phyloP scores from a whole-genome alignment of 129 eudicot genomes.

The Solidago caesia region DNA sequence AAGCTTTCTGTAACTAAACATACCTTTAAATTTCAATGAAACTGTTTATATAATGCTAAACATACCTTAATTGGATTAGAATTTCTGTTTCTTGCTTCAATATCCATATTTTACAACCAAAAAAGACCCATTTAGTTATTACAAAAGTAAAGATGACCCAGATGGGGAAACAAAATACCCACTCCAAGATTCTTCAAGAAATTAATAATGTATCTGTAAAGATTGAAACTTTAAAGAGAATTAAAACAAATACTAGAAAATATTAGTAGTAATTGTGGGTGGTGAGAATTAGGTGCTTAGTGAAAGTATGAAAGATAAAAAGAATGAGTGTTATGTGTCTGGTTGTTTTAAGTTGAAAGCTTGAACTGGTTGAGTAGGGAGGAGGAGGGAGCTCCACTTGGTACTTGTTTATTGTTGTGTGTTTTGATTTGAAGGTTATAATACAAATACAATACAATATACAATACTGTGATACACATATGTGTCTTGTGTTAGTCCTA shows the following conservation, averaged over 20 bases:
- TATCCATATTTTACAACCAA: constrained; percentile 54
- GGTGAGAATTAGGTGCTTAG: constrained; percentile 37
- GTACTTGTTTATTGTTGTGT: background rate
- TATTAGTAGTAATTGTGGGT: constrained; percentile 29
- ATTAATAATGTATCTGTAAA: background rate
- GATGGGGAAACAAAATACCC: constrained; percentile 28
- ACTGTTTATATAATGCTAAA: background rate
- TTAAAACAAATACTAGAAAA: background rate
- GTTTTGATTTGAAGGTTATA: constrained; percentile 1
- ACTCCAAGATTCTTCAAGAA: constrained; percentile 25
- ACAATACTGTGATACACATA: background rate
- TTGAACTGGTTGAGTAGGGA: constrained; percentile 16
- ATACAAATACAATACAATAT: background rate
- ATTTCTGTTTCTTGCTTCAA: constrained; percentile 45
- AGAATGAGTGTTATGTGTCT: constrained; percentile 18
- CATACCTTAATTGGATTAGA: constrained; percentile 60
- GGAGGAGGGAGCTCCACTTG: constrained; percentile 35
- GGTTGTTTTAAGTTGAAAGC: background rate
- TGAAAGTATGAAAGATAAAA: constrained; percentile 20
- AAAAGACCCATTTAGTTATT: constrained; percentile 28
- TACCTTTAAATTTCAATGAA: background rate
- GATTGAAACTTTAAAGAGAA: constrained; percentile 17
- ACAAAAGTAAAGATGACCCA: constrained; percentile 19
- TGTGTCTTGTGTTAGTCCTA: background rate
- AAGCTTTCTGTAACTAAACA: background rate